These are phyloP conservation scores for Sugiyamaella castrensis DNA, from an alignment of 1,139 yeast genomes.

Conservation along the genomic window DNA sequence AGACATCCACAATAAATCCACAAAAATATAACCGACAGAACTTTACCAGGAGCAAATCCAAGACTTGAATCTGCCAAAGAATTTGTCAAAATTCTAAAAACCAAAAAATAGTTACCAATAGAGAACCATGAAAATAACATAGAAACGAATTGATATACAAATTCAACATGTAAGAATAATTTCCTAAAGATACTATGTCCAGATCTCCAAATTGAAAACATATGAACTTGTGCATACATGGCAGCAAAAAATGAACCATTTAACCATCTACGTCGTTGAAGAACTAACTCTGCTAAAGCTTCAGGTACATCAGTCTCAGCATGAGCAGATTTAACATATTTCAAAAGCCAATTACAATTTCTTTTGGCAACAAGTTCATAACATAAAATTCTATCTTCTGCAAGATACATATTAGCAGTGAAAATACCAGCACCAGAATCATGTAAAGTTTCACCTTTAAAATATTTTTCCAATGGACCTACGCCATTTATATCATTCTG, in stretches of 20 bases:
- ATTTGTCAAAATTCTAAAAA: constrained; percentile 70
- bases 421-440: constrained; percentile 60
- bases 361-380: constrained; percentile 77
- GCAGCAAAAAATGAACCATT: constrained; percentile 86
- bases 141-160: constrained; percentile 63
- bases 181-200: constrained; percentile 62
- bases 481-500: constrained; percentile 57
- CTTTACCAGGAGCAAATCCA: constrained; percentile 67
- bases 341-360: constrained; percentile 56
- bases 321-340: constrained; percentile 70
- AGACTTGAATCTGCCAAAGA: constrained; percentile 57
- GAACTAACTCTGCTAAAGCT: constrained; percentile 62
- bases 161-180: constrained; percentile 63
- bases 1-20: constrained; percentile 89
- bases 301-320: constrained; percentile 89
- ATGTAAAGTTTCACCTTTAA: constrained; percentile 74
- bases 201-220: constrained; percentile 67
- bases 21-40: constrained; percentile 73
- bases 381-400: constrained; percentile 81
- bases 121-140: constrained; percentile 78
- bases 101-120: constrained; percentile 70
- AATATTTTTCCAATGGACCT: constrained; percentile 75
- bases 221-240: constrained; percentile 67
- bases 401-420: constrained; percentile 80
- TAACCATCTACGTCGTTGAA: constrained; percentile 81